A percentile compares a stretch with the other conserved stretches of the same genome.
phyloP scores from a whole-genome alignment of 306 rosid species.

The Styphnolobium japonicum region DNA sequence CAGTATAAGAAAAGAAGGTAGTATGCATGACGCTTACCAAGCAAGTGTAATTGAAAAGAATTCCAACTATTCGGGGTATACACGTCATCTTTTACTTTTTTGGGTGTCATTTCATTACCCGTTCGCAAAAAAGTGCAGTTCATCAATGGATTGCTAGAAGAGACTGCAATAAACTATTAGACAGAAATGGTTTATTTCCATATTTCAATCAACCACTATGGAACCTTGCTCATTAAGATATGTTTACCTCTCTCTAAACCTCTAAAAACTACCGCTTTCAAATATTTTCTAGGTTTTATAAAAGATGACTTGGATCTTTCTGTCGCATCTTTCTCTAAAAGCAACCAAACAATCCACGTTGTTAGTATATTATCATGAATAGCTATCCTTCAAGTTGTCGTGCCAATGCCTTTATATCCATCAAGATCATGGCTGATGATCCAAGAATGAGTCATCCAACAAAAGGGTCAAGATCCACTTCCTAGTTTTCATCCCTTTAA shows the following conservation, averaged over 20 bases:
- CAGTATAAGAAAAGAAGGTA: background rate
- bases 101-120: background rate
- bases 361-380: conserved; percentile 19
- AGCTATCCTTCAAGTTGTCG: conserved; percentile 10
- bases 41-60: background rate
- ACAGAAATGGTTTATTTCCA: background rate
- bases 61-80: background rate
- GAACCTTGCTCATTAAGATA: conserved; percentile 9
- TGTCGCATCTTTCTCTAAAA: conserved; percentile 12
- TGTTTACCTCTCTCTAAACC: background rate
- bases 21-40: background rate
- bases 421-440: conserved; percentile 10
- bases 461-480: background rate
- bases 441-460: conserved; percentile 27
- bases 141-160: background rate
- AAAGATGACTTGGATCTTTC: conserved; percentile 3
- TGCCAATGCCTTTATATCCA: background rate
- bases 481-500: conserved; percentile 19
- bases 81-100: background rate
- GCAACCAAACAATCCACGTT: conserved; percentile 26
- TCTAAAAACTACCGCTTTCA: conserved; percentile 16
- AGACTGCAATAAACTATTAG: background rate
- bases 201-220: background rate
- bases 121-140: background rate
- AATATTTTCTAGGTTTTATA: background rate